These are phyloP conservation scores for Aspergillus sclerotioniger DNA, from an alignment of 495 filamentous ascomycete species.

Conservation along the genomic window DNA sequence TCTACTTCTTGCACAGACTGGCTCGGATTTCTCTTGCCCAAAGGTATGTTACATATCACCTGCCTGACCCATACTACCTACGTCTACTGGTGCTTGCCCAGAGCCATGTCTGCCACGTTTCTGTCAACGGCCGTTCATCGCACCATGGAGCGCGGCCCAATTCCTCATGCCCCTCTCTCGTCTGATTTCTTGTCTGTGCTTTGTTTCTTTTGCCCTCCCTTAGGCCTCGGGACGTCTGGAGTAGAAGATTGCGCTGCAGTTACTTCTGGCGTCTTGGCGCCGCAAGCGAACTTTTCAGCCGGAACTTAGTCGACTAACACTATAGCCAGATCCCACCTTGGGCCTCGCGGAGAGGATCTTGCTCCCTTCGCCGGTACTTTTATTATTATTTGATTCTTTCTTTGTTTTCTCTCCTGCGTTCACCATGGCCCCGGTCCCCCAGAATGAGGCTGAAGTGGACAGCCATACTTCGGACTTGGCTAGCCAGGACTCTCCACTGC, in stretches of 20 bases:
- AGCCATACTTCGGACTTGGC: constrained; percentile 42
- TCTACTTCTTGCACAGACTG: constrained; percentile 7
- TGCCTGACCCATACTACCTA: constrained; percentile 13
- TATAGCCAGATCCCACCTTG: constrained; percentile 31
- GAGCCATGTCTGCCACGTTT: constrained; percentile 12
- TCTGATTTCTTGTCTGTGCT: constrained; percentile 11
- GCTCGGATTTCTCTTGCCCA: constrained; percentile 13
- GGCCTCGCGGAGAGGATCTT: constrained; percentile 8
- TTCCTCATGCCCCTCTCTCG: constrained; percentile 9
- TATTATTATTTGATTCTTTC: constrained; percentile 6
- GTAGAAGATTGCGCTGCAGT: constrained; percentile 28
- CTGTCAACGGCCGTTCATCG: background rate
- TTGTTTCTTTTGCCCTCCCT: constrained; percentile 7
- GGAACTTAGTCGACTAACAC: constrained; percentile 23
- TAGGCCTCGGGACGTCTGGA: constrained; percentile 18
- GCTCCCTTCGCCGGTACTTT: constrained; percentile 9
- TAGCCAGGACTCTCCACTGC: constrained; percentile 43
- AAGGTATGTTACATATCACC: constrained; percentile 20
- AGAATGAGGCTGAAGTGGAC: constrained; percentile 38
- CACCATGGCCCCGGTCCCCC: constrained; percentile 39
- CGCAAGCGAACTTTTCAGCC: constrained; percentile 40
- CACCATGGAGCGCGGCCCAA: background rate
- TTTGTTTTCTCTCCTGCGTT: constrained; percentile 6
- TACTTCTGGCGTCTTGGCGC: constrained; percentile 44
- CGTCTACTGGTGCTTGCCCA: constrained; percentile 8